Conservation (phyloP, 2,329 filamentous ascomycete genomes). For the Anthostomella pinea region DNA sequence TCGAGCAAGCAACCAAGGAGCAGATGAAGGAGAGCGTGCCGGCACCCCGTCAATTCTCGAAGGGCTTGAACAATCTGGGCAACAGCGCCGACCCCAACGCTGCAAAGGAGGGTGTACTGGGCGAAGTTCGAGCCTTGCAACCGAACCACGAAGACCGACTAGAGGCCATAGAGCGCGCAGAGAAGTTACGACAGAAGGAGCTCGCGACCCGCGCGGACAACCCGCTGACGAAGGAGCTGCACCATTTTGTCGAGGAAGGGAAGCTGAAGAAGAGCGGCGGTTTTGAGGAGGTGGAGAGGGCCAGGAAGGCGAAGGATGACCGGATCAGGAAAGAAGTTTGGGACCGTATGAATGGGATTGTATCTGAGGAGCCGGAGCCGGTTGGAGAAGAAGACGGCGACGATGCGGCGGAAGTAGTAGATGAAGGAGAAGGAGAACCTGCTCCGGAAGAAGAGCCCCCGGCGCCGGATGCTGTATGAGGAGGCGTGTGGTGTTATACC, state of each 20-base stretch:
- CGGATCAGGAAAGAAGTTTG: conserved; percentile 76
- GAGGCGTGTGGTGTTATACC: not conserved
- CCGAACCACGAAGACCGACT: conserved; percentile 91
- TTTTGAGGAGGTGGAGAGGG: conserved; percentile 87
- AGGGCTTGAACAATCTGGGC: conserved; percentile 52
- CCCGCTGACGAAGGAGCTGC: conserved; percentile 79
- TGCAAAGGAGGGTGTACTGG: conserved; percentile 87
- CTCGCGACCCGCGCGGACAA: conserved; percentile 73
- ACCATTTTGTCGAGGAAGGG: conserved; percentile 80
- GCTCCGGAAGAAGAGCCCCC: not conserved
- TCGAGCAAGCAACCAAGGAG: conserved; percentile 97
- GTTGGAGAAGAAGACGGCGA: conserved; percentile 35
- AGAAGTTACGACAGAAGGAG: conserved; percentile 86
- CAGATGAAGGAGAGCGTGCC: conserved; percentile 77
- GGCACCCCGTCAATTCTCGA: conserved; percentile 48
- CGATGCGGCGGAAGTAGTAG: conserved; percentile 9
- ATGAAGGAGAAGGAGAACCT: conserved; percentile 9
- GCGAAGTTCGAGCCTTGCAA: conserved; percentile 88
- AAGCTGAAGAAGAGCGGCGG: conserved; percentile 95
- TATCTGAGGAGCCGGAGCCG: conserved; percentile 38
- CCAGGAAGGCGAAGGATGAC: conserved; percentile 83
- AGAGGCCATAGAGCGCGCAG: conserved; percentile 95
- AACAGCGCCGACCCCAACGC: conserved; percentile 66
- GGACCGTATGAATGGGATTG: conserved; percentile 61
- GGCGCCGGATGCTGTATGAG: not conserved